Percentiles rank a stretch among this genome's conserved stretches.
Conservation (phyloP, 2,329 filamentous ascomycete species). For the Aphanoascus verrucosus region DNA sequence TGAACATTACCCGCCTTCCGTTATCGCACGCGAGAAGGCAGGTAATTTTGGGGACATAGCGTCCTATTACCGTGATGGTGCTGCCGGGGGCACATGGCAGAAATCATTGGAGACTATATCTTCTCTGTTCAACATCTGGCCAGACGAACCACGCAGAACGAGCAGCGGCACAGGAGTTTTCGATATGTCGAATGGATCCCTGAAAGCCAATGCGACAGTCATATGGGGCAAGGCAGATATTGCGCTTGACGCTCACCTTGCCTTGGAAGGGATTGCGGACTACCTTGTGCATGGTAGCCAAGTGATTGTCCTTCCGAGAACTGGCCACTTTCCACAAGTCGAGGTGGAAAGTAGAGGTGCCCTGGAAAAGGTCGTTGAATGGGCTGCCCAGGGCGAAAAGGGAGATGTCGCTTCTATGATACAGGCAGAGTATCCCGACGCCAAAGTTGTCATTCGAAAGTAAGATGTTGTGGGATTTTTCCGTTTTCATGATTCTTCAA, state of each 20-base stretch:
- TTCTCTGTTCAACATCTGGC: conserved; percentile 36
- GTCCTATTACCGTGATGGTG: conserved; percentile 44
- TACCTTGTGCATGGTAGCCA: conserved; percentile 43
- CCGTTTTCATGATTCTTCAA: background rate
- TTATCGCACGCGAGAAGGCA: conserved; percentile 29
- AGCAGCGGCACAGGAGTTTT: conserved; percentile 36
- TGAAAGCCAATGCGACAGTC: conserved; percentile 44
- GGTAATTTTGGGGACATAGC: conserved; percentile 44
- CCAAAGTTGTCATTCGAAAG: conserved; percentile 25
- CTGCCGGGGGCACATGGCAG: conserved; percentile 38
- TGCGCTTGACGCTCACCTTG: conserved; percentile 41
- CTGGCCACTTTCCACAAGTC: conserved; percentile 46
- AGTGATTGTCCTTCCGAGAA: conserved; percentile 39
- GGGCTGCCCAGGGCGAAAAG: conserved; percentile 30
- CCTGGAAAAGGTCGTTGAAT: conserved; percentile 33
- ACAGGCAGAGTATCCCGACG: conserved; percentile 26
- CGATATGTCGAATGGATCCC: conserved; percentile 36
- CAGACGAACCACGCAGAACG: conserved; percentile 23
- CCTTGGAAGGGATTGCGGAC: conserved; percentile 43
- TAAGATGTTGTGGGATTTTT: conserved; percentile 14
- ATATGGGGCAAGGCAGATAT: conserved; percentile 45
- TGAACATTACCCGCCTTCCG: conserved; percentile 33
- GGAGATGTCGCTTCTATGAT: conserved; percentile 27
- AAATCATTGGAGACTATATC: conserved; percentile 43
- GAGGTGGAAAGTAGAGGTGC: conserved; percentile 37